Percentiles rank a stretch among this genome's conserved stretches.
phyloP scores from a whole-genome alignment of 495 filamentous ascomycete species.

The Neurospora tetraspora region DNA sequence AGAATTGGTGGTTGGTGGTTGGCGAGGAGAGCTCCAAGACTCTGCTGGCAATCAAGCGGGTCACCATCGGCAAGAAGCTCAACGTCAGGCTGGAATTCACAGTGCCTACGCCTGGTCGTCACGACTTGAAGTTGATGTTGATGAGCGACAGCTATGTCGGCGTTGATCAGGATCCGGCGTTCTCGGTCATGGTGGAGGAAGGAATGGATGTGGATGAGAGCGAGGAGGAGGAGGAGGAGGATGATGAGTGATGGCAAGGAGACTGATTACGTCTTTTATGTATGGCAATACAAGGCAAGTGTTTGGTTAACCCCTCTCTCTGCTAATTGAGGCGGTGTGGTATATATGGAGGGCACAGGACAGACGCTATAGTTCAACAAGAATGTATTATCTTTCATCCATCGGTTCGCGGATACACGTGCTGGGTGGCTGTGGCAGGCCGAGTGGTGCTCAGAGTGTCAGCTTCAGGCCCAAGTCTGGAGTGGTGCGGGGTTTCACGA shows the following conservation, averaged over 20 bases:
- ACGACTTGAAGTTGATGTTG: slow-evolving; percentile 82
- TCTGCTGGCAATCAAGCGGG: slow-evolving; percentile 84
- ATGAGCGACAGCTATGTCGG: slow-evolving; percentile 98
- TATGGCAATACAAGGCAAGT: slow-evolving; percentile 1
- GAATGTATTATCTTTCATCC: slow-evolving; percentile 4
- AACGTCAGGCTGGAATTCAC: slow-evolving; percentile 79
- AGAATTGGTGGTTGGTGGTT: slow-evolving; percentile 95
- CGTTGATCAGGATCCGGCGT: slow-evolving; percentile 89
- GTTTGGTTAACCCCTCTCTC: neutral
- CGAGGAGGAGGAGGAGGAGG: slow-evolving; percentile 61
- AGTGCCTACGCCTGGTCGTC: slow-evolving; percentile 72
- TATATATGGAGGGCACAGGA: slow-evolving; percentile 12
- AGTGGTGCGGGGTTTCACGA: neutral
- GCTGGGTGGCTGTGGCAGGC: neutral
- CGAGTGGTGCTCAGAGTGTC: neutral
- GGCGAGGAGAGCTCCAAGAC: slow-evolving; percentile 81
- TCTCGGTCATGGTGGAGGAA: slow-evolving; percentile 75
- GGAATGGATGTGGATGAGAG: slow-evolving; percentile 93
- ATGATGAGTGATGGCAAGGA: slow-evolving; percentile 31
- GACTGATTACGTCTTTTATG: neutral
- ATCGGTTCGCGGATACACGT: neutral
- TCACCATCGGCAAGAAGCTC: slow-evolving; percentile 71
- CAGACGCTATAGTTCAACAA: slow-evolving; percentile 5
- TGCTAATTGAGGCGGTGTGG: neutral
- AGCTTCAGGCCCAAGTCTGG: neutral